phyloP scores from a whole-genome alignment of 169 alveolate species.

The Plasmodium gallinaceum region DNA sequence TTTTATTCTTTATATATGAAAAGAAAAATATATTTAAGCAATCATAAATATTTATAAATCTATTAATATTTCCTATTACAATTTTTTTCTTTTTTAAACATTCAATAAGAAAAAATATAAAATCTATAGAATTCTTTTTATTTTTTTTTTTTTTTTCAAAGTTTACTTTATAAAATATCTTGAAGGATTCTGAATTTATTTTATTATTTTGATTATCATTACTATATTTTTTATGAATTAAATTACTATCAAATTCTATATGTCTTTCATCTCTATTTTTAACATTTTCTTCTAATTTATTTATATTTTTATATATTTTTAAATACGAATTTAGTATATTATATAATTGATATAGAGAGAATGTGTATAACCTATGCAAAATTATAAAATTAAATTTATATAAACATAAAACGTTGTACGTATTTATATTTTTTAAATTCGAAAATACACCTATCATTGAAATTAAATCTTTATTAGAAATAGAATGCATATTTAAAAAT shows the following conservation, averaged over 20 bases:
- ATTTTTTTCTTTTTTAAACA: constrained; percentile 20
- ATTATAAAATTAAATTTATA: constrained; percentile 40
- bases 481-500: not conserved
- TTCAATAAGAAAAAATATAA: constrained; percentile 25
- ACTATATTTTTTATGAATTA: not conserved
- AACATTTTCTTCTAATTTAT: not conserved
- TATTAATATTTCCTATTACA: not conserved
- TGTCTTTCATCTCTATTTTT: not conserved
- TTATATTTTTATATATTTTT: constrained; percentile 11
- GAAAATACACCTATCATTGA: constrained; percentile 8
- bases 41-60: constrained; percentile 12
- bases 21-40: constrained; percentile 17
- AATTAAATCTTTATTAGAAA: constrained; percentile 19
- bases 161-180: constrained; percentile 22
- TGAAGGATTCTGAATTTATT: constrained; percentile 8
- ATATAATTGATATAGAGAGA: constrained; percentile 32
- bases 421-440: constrained; percentile 12
- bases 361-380: constrained; percentile 34
- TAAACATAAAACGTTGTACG: constrained; percentile 1
- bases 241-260: not conserved
- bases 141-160: not conserved
- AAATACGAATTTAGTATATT: constrained; percentile 30
- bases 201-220: not conserved
- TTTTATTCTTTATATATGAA: constrained; percentile 12
- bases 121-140: not conserved